Percentiles rank a stretch among this genome's conserved stretches.
phyloP scores from a whole-genome alignment of 192 early-diverging fungal species.

The Umbelopsis sp. region DNA sequence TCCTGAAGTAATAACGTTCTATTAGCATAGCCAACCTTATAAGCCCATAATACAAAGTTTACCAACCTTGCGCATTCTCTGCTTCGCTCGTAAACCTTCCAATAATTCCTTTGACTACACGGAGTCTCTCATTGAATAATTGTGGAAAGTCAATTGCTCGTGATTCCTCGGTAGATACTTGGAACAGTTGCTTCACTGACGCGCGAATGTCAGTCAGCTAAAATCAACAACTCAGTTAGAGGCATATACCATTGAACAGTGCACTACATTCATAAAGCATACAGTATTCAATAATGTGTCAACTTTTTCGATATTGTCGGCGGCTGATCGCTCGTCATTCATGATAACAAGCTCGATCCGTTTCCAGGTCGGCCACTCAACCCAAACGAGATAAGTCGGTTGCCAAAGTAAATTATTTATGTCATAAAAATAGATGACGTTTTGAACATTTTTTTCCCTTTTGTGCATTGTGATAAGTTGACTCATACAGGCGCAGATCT shows the following conservation, averaged over 20 bases:
- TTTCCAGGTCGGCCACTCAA: background rate
- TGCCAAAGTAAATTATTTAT: background rate
- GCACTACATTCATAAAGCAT: too few relatives aligned
- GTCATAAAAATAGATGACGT: slow-evolving; percentile 8
- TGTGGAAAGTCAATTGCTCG: slow-evolving; percentile 6
- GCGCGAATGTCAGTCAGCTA: slow-evolving; percentile 5
- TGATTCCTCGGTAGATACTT: slow-evolving; percentile 9
- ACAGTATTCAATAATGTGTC: background rate
- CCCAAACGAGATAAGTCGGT: background rate
- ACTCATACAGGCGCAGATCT: slow-evolving; percentile 14
- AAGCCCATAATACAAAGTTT: background rate
- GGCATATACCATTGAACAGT: too few relatives aligned
- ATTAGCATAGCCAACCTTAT: background rate
- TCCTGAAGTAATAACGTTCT: background rate
- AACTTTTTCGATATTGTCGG: background rate
- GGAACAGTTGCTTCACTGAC: slow-evolving; percentile 1
- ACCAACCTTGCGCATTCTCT: background rate
- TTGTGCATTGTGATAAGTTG: slow-evolving; percentile 5
- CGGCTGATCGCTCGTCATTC: background rate
- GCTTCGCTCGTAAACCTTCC: background rate
- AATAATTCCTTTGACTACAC: background rate
- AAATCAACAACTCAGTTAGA: background rate
- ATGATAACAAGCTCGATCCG: background rate
- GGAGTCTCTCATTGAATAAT: slow-evolving; percentile 6
- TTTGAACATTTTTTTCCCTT: background rate